Conservation (phyloP, 2,329 filamentous ascomycete species). For the Scytalidium lignicola region DNA sequence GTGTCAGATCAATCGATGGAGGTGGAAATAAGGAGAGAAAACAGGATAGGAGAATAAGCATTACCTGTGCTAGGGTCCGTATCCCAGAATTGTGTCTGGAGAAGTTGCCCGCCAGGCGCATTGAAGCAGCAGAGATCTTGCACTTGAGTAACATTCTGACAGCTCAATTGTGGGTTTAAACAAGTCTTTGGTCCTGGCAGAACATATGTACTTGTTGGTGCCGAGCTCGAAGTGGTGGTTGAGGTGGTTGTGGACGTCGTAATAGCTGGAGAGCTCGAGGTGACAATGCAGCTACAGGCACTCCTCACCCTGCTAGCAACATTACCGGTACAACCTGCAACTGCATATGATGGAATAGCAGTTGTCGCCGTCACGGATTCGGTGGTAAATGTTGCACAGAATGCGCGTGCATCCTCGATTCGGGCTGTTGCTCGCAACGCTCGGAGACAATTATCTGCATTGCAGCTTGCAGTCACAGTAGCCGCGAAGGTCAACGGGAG, state of each 20-base stretch:
- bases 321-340: constrained; percentile 8
- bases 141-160: constrained; percentile 56
- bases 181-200: constrained; percentile 15
- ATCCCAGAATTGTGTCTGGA: constrained; percentile 78
- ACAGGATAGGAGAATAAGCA: not conserved
- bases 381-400: constrained; percentile 10
- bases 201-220: constrained; percentile 1
- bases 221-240: not conserved
- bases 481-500: not conserved
- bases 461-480: constrained; percentile 5
- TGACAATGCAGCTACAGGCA: constrained; percentile 12
- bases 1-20: no score
- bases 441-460: constrained; percentile 13
- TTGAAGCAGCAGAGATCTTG: constrained; percentile 70
- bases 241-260: not conserved
- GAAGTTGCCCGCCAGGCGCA: constrained; percentile 62
- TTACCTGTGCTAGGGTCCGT: constrained; percentile 48
- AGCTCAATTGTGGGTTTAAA: constrained; percentile 41
- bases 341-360: constrained; percentile 7
- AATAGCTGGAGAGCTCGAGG: not conserved
- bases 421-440: constrained; percentile 5
- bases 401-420: constrained; percentile 8
- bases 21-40: not conserved
- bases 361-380: constrained; percentile 1
- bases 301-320: constrained; percentile 11